Base-by-base conservation (phyloP, 2,329 filamentous ascomycete species). In the Monosporascus sp. region DNA sequence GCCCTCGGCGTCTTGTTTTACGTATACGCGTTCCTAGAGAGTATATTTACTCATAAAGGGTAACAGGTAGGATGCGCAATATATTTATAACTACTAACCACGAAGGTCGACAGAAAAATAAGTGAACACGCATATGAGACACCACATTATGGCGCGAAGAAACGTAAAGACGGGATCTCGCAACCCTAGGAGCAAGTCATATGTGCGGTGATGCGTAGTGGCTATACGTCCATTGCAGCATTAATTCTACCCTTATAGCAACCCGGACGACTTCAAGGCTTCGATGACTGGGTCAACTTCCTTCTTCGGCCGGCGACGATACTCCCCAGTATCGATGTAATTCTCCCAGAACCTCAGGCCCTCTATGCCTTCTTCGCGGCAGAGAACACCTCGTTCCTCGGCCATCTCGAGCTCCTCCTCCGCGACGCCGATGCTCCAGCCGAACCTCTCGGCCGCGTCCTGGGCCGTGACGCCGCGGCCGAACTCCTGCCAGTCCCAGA, bases 351-450 rank as follows among this genome's bases (percentile, higher is more conserved):
- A 99, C 63, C 87, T 87, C 47, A 96, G 76, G 0, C 94, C 94
- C 68, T 97, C 92, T 15, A 97, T 83, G 5, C 90, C 87, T 63
- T 96, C 92, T 68, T 99, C 94, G 47, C 94, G 85, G 68, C 93
- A 97, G 20, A 99, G 69, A 3, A 85, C 83, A 0, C 94, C 94
- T 52, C 82, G 84, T 68, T 97, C 93, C 70, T 99, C 94, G 0
- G 92, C 92, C 93, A 99, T 97, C 67, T 97, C 89, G 14, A 99
- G 77, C 72, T 99, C 94, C 68, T 97, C 94, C 54, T 88, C 89
- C 1, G 94, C 94, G 22, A 99, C 93, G 8, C 94, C 94, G 7
- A 99, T 87, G 67, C 94, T 97, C 94, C 94, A 99, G 6, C 92
- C 90, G 70, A 99, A 99, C 48, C 84, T 79, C 69, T 95, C 89